Base-by-base conservation (phyloP, 1,284 basidiomycete genomes). In the Cryptococcus depauperatus region DNA sequence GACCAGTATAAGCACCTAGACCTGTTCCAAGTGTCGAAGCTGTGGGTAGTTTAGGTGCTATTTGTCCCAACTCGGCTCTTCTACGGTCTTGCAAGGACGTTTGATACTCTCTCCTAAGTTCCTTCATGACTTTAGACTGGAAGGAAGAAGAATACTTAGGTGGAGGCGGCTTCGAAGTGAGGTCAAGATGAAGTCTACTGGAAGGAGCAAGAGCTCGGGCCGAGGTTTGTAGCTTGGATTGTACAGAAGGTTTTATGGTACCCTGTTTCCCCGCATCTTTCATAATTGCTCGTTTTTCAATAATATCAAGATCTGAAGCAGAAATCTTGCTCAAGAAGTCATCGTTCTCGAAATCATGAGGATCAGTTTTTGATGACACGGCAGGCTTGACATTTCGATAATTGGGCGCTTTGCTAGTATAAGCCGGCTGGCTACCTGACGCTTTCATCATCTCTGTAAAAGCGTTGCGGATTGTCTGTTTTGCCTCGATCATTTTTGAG, bases 361-460 rank as follows among this genome's bases (percentile, higher is more conserved):
- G 61, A 10, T 55, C 41, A 18, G 56, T 52, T 23, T 46, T 43
- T 9, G 44, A 46, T 43, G 13, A 32, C 44, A 37, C 25, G 29
- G 16, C 48, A 37, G 42, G 46, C 34, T 39, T 52, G 10, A 40
- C 27, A 19, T 51, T 50, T 11, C 35, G 32, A 18, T 47, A 49
- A 10, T 48, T 35, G 25, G 47, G 35, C 5, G 52, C 43, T 42
- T 44, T 52, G 14, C 35, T 37, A 19, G 16, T 18, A 1, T 16
- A 37, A 11, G 35, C 35, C 39, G 37, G 34, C 14, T 33, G 16
- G 9, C 50, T 51, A 4, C 58, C 59, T 16, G 67, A 59, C 13
- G 57, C 55, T 25, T 57, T 58, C 68, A 70, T 70, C 64, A 70
- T 61, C 46, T 63, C 57, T 8, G 59, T 55, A 42, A 72, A 70